Evolutionary conservation across 2,329 filamentous ascomycete species (phyloP).

Genomic region (Phyllosticta citriasiana): DNA sequence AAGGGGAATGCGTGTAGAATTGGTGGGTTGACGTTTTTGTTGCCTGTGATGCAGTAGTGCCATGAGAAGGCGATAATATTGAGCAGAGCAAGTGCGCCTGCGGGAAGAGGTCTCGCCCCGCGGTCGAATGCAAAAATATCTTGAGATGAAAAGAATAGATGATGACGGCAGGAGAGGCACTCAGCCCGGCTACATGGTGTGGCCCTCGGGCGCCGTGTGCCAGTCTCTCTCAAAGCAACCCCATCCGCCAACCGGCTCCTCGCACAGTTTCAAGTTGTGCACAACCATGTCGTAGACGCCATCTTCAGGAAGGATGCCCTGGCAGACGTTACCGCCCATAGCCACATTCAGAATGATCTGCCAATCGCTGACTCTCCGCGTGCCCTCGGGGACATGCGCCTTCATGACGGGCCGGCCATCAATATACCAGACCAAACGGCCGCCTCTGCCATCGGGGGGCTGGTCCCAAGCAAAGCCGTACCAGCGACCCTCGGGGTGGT

Average conservation of each 20-base stretch:
- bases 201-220: conserved; percentile 24
- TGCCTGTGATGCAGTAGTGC: no score
- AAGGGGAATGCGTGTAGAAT: no score
- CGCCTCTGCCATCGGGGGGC: conserved; percentile 32
- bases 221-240: conserved; percentile 44
- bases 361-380: conserved; percentile 46
- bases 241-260: conserved; percentile 48
- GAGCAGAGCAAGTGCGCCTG: no score
- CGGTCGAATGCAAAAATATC: no score
- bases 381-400: conserved; percentile 42
- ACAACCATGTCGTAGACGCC: conserved; percentile 49
- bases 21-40: no score
- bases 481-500: conserved; percentile 40
- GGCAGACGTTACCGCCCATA: conserved; percentile 51
- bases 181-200: not conserved
- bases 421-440: conserved; percentile 48
- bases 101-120: no score
- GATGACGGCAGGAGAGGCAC: no score
- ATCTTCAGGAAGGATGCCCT: conserved; percentile 41
- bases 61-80: no score
- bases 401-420: conserved; percentile 50
- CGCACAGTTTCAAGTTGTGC: conserved; percentile 42
- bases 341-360: conserved; percentile 50
- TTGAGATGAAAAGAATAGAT: no score
- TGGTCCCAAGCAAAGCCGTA: conserved; percentile 51